Base-by-base conservation (phyloP, 2,329 filamentous ascomycete genomes). In the Botrytis hyacinthi region DNA sequence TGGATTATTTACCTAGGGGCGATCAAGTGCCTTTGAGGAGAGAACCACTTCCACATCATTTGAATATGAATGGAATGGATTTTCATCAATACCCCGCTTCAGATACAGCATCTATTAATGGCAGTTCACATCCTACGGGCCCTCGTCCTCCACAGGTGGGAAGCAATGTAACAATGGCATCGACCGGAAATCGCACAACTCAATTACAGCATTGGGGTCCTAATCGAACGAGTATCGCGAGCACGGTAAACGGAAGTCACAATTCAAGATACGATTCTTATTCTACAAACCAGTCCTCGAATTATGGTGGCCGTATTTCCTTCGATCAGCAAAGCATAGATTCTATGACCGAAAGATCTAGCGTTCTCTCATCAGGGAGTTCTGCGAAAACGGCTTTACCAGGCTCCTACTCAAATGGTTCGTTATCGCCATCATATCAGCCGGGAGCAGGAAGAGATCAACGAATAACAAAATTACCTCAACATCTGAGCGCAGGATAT, bases 21-120 rank as follows among this genome's bases (percentile, higher is more conserved):
- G 91, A 93, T 75, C 89, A 92, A 80, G 82, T 86, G 78, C 85
- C 89, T 35, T 83, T 86, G 73, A 88, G 90, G 77, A 90, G 90
- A 81, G 92, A 96, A 73, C 92, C 92, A 73, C 86, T 93, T 74
- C 93, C 94, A 44, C 93, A 96, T 82, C 93, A 97, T 80, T 84
- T 97, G 71, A 95, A 94, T 82, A 95, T 94, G 83, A 87, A 86
- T 77, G 89, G 89, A 67, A 85, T 85, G 78, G 95, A 98, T 82
- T 97, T 91, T 81, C 94, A 97, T 84, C 95, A 97, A 80, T 97
- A 98, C 82, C 94, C 94, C 60, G 88, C 88, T 70, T 90, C 92
- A 81, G 90, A 92, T 77, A 84, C 88, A 44, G 83, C 87, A 68
- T 81, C 84, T 57, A 83, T 85, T 74, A 86, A 84, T 77, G 81